Percentiles rank a stretch among this genome's conserved stretches.
Conservation (phyloP, 805 yeast genomes). For the Deakozyma indianensis region DNA sequence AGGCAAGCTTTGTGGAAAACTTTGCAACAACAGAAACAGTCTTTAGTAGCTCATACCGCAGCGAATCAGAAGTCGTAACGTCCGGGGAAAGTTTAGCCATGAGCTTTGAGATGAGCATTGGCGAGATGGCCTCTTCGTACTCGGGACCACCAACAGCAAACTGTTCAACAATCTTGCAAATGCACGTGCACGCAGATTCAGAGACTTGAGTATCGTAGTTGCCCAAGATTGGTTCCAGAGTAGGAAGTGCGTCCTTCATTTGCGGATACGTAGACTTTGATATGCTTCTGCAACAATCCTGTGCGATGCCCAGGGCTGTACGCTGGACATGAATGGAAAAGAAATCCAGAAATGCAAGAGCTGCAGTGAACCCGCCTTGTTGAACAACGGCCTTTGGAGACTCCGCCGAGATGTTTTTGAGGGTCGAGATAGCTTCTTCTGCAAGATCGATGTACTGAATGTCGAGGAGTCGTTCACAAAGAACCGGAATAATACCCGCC, state of each 20-base stretch:
- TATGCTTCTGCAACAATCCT: constrained; percentile 47
- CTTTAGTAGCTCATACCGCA: background rate
- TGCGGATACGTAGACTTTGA: constrained; percentile 27
- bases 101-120: background rate
- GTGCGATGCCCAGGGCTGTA: constrained; percentile 58
- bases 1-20: constrained; percentile 30
- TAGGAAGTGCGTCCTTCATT: constrained; percentile 8
- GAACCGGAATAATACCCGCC: constrained; percentile 49
- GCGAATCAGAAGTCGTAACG: background rate
- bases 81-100: constrained; percentile 1
- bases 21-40: constrained; percentile 19
- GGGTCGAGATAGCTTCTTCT: constrained; percentile 56
- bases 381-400: constrained; percentile 24
- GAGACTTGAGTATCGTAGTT: constrained; percentile 6
- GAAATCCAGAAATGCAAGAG: constrained; percentile 68
- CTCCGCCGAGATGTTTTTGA: constrained; percentile 21
- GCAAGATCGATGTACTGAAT: constrained; percentile 80
- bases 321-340: constrained; percentile 82
- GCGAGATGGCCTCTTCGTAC: background rate
- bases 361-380: constrained; percentile 48
- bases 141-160: background rate
- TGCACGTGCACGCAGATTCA: constrained; percentile 8
- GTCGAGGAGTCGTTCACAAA: constrained; percentile 54
- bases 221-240: constrained; percentile 5
- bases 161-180: constrained; percentile 5